These are phyloP conservation scores for Phanerodontia chrysosporium DNA, from an alignment of 768 basidiomycete genomes.

Conservation along the genomic window DNA sequence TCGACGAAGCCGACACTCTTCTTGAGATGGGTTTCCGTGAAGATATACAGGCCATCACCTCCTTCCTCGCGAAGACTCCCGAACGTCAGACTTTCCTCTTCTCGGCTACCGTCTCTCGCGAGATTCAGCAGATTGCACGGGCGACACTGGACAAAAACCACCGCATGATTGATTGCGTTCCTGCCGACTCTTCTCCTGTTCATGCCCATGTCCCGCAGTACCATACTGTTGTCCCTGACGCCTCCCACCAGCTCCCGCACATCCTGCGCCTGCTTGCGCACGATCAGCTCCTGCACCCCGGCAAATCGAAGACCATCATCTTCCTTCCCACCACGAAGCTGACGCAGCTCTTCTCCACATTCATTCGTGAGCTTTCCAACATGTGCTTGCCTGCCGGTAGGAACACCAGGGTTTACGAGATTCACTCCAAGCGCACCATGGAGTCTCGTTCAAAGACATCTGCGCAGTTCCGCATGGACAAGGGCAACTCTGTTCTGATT, in stretches of 20 bases:
- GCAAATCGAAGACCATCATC: conserved; percentile 69
- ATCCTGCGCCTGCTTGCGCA: conserved; percentile 76
- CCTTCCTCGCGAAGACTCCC: conserved; percentile 54
- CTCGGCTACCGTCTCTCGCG: conserved; percentile 77
- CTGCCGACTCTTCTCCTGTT: conserved; percentile 56
- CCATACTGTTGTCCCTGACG: conserved; percentile 65
- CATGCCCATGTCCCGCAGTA: conserved; percentile 79
- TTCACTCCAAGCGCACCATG: conserved; percentile 75
- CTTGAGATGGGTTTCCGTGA: conserved; percentile 90
- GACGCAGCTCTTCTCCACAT: conserved; percentile 67
- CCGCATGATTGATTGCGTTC: conserved; percentile 69
- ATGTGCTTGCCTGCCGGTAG: conserved; percentile 45
- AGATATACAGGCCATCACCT: conserved; percentile 72
- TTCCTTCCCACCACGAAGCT: conserved; percentile 85
- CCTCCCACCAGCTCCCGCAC: conserved; percentile 73
- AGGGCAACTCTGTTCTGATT: conserved; percentile 56
- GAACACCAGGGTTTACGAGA: conserved; percentile 64
- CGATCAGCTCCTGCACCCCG: conserved; percentile 74
- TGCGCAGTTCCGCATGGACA: conserved; percentile 54
- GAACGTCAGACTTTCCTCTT: conserved; percentile 89
- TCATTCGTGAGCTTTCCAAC: conserved; percentile 49
- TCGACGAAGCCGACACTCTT: conserved; percentile 91
- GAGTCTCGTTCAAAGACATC: conserved; percentile 52
- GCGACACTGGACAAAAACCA: conserved; percentile 56
- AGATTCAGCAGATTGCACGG: conserved; percentile 68